Conservation (phyloP, 352 stramenopile species). For the Globisporangium parvum region DNA sequence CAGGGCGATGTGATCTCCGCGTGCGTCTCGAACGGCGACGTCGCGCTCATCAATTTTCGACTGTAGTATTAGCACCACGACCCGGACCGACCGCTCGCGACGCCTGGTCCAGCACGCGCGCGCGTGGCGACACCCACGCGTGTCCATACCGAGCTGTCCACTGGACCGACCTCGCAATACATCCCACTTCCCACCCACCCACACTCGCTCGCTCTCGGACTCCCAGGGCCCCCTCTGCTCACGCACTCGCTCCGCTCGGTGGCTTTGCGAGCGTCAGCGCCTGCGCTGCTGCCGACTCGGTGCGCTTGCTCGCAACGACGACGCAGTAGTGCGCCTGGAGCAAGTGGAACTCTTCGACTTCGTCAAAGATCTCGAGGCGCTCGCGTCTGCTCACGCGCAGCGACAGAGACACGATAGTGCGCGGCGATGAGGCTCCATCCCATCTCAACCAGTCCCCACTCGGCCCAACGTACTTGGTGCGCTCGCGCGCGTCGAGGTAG, state of each 20-base stretch:
- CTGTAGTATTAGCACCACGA: slow-evolving; percentile 75
- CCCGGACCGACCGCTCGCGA: neutral
- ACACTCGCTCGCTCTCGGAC: slow-evolving; percentile 2
- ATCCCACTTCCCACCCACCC: slow-evolving; percentile 11
- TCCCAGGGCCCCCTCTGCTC: no score
- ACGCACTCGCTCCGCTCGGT: no score
- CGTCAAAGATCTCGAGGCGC: slow-evolving; percentile 89
- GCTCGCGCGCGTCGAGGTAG: slow-evolving; percentile 63
- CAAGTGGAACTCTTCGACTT: slow-evolving; percentile 90
- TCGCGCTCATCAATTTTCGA: slow-evolving; percentile 88
- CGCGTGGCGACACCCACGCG: neutral
- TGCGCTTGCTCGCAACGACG: slow-evolving; percentile 64
- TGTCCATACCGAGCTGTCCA: neutral
- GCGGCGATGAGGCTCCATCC: neutral
- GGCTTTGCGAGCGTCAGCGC: slow-evolving; percentile 23
- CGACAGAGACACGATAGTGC: neutral
- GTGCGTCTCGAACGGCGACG: slow-evolving; percentile 81
- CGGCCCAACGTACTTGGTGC: slow-evolving; percentile 38
- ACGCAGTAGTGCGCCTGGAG: slow-evolving; percentile 90
- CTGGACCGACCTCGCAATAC: slow-evolving; percentile 9
- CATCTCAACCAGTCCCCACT: no score
- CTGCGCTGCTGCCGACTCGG: slow-evolving; percentile 19
- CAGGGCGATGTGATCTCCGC: slow-evolving; percentile 81
- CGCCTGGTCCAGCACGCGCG: neutral
- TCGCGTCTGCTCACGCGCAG: slow-evolving; percentile 38